These are phyloP conservation scores for Fusarium tanahbumbuense DNA, from an alignment of 2,329 filamentous ascomycete species.

Conservation along the genomic window DNA sequence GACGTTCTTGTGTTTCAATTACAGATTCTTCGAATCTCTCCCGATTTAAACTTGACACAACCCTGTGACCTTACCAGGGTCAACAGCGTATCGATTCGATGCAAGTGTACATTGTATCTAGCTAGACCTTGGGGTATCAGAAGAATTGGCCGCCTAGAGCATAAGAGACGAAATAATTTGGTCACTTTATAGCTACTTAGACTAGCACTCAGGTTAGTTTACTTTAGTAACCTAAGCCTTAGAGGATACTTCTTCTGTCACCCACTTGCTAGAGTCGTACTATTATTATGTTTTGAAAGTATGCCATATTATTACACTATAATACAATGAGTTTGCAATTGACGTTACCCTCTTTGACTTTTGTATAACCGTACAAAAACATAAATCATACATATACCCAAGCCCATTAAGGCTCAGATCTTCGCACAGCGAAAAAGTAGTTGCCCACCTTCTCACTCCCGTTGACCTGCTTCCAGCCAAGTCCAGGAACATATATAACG, in stretches of 20 bases:
- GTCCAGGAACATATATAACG: constrained; percentile 87
- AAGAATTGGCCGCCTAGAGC: too few species aligned
- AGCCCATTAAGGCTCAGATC: constrained; percentile 41
- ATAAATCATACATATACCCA: constrained; percentile 23
- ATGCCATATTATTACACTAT: constrained; percentile 25
- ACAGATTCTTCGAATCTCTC: not conserved
- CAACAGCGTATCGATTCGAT: not conserved
- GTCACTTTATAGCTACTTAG: too few species aligned
- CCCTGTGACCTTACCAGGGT: not conserved
- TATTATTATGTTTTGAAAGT: not conserved
- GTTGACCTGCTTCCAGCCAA: constrained; percentile 87
- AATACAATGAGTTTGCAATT: constrained; percentile 23
- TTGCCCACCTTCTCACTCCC: constrained; percentile 91
- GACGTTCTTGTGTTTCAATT: not conserved
- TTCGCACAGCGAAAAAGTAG: constrained; percentile 91
- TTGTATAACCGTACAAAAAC: constrained; percentile 8
- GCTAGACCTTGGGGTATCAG: too few species aligned
- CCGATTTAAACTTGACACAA: not conserved
- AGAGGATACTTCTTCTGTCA: too few species aligned
- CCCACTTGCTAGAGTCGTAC: not conserved
- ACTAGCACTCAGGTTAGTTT: too few species aligned
- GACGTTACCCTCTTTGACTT: not conserved
- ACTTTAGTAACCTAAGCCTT: too few species aligned
- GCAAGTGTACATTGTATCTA: not conserved
- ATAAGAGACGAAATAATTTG: too few species aligned